Evolutionary conservation across 1,139 yeast genomes (phyloP).

Genomic region (Yamadazyma atmosphaerica): DNA sequence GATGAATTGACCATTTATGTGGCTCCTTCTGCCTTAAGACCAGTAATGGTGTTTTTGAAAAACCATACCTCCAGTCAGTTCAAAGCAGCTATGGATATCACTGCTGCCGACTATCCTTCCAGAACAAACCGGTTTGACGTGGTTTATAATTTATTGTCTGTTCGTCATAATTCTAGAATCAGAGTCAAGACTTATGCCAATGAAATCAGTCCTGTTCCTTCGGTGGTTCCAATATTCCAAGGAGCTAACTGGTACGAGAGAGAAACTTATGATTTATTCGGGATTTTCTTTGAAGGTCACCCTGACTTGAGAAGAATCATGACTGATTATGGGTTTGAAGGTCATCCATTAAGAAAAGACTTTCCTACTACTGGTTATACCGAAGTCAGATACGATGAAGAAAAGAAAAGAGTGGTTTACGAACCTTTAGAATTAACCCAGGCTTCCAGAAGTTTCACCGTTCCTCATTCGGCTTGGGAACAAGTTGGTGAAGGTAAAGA

Average conservation of each 20-base stretch:
- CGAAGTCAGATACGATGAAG: conserved; percentile 87
- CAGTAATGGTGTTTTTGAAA: conserved; percentile 67
- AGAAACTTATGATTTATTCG: conserved; percentile 84
- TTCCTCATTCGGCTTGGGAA: conserved; percentile 89
- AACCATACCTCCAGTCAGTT: conserved; percentile 82
- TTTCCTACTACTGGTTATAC: conserved; percentile 93
- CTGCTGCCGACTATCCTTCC: conserved; percentile 86
- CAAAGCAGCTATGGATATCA: conserved; percentile 76
- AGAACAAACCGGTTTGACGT: conserved; percentile 86
- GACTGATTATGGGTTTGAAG: conserved; percentile 93
- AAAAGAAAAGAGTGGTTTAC: conserved; percentile 84
- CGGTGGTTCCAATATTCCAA: conserved; percentile 65
- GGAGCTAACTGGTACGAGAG: conserved; percentile 93
- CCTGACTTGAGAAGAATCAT: conserved; percentile 88
- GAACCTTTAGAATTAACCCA: conserved; percentile 90
- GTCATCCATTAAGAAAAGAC: conserved; percentile 89
- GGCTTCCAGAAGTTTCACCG: conserved; percentile 88
- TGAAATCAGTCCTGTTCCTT: conserved; percentile 81
- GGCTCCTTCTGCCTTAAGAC: conserved; percentile 74
- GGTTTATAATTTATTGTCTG: conserved; percentile 78
- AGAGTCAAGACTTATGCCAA: conserved; percentile 88
- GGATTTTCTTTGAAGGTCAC: conserved; percentile 84
- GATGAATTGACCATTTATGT: conserved; percentile 79
- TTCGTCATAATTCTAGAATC: conserved; percentile 83
- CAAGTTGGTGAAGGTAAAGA: conserved; percentile 89